Conservation (phyloP, 176 grass and related monocot genomes). For the Zoysia japonica region DNA sequence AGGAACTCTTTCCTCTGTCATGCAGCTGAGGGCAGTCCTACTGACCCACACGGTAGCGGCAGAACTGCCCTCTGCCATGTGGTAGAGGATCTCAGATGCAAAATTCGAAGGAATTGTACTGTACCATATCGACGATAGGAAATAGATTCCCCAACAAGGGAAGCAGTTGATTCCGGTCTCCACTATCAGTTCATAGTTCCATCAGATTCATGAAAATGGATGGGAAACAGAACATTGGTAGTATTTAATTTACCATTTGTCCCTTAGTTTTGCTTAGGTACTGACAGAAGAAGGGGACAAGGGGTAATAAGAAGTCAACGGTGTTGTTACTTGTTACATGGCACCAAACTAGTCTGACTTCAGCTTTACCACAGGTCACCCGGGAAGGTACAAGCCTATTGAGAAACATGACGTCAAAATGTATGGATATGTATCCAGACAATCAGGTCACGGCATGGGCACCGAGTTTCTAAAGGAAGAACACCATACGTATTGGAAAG, state of each 20-base stretch:
- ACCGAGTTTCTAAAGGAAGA: slow-evolving; percentile 13
- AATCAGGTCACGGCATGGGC: slow-evolving; percentile 43
- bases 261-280: slow-evolving; percentile 17
- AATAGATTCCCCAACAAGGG: slow-evolving; percentile 20
- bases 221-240: neutral
- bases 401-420: slow-evolving; percentile 42
- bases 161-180: no score
- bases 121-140: slow-evolving; percentile 18
- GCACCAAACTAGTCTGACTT: slow-evolving; percentile 28
- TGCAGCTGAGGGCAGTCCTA: no score
- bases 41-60: no score
- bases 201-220: no score
- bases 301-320: neutral
- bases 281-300: neutral
- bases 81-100: no score
- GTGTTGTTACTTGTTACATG: neutral
- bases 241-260: neutral
- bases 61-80: no score
- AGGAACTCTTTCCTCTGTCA: no score
- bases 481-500: slow-evolving; percentile 40
- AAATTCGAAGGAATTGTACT: slow-evolving; percentile 18
- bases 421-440: slow-evolving; percentile 30
- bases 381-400: slow-evolving; percentile 20
- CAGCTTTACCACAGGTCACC: slow-evolving; percentile 22
- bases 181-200: no score